A percentile compares a stretch with the other conserved stretches of the same genome.
These are phyloP conservation scores for Globisporangium recalcitrans DNA, from an alignment of 352 stramenopile genomes.

Conservation along the genomic window DNA sequence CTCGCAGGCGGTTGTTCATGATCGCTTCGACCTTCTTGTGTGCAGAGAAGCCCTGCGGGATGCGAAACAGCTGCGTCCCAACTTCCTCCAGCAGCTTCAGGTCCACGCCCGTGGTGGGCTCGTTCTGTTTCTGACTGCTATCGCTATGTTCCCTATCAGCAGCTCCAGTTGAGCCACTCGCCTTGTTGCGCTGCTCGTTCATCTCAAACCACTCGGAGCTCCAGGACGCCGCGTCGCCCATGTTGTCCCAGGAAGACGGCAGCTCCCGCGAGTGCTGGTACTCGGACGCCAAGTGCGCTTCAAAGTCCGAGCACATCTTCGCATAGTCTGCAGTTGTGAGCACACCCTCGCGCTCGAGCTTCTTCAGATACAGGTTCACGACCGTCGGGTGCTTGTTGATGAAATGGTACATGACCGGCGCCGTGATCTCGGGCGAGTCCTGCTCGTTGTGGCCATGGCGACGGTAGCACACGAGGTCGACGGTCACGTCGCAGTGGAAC, in stretches of 20 bases:
- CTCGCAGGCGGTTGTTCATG: constrained; percentile 80
- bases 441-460: constrained; percentile 98
- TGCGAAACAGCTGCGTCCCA: constrained; percentile 69
- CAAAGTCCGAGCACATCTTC: constrained; percentile 55
- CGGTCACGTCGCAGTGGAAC: constrained; percentile 96
- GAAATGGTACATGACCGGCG: constrained; percentile 87
- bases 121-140: neutral
- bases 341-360: constrained; percentile 53
- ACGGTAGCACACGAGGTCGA: constrained; percentile 99
- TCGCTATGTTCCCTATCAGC: neutral
- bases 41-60: constrained; percentile 75
- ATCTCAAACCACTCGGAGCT: constrained; percentile 54
- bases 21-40: constrained; percentile 85
- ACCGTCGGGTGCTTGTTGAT: constrained; percentile 86
- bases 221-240: constrained; percentile 55
- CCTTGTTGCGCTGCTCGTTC: constrained; percentile 15
- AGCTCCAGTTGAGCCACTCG: neutral
- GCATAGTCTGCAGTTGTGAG: constrained; percentile 42
- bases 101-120: constrained; percentile 59
- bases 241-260: constrained; percentile 77
- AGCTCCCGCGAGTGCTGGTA: constrained; percentile 67
- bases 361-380: constrained; percentile 69
- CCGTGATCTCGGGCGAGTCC: constrained; percentile 86
- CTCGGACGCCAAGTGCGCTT: constrained; percentile 55
- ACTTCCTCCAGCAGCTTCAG: constrained; percentile 67